phyloP scores from a whole-genome alignment of 441 rosid genomes.

The Dalechampia spathulata region DNA sequence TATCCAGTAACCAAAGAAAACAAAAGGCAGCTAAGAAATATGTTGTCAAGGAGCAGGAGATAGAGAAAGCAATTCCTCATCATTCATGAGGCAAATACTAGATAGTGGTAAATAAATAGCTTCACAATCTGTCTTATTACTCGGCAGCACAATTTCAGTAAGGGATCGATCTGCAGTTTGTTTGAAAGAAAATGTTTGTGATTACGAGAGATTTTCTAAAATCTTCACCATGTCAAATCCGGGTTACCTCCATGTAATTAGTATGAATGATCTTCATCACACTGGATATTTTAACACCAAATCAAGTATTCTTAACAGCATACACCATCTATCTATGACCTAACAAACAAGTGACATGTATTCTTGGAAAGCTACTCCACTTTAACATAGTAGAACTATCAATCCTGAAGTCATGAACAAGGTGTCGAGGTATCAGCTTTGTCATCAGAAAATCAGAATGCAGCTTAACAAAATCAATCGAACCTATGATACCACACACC shows the following conservation, averaged over 20 bases:
- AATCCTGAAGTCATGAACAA: not conserved
- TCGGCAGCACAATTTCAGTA: not conserved
- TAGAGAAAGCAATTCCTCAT: constrained; percentile 1
- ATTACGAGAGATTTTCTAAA: not conserved
- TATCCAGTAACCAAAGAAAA: not conserved
- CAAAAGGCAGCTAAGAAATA: not conserved
- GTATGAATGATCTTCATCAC: not conserved
- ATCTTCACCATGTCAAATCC: not conserved
- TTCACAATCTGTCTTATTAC: not conserved
- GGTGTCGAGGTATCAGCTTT: not conserved
- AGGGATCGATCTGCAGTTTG: not conserved
- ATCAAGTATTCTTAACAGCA: not conserved
- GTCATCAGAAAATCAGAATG: not conserved
- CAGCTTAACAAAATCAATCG: not conserved
- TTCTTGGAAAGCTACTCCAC: not conserved
- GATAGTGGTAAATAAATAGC: not conserved
- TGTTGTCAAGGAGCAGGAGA: not conserved
- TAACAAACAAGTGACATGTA: not conserved
- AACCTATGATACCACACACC: not conserved
- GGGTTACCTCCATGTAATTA: constrained; percentile 5
- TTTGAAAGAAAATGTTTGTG: not conserved
- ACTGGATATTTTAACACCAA: not conserved
- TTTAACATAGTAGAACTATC: not conserved
- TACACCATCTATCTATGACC: not conserved
- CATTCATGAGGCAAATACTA: not conserved